Base-by-base conservation (phyloP, 1,139 yeast genomes). In the Yamadazyma mexicana region DNA sequence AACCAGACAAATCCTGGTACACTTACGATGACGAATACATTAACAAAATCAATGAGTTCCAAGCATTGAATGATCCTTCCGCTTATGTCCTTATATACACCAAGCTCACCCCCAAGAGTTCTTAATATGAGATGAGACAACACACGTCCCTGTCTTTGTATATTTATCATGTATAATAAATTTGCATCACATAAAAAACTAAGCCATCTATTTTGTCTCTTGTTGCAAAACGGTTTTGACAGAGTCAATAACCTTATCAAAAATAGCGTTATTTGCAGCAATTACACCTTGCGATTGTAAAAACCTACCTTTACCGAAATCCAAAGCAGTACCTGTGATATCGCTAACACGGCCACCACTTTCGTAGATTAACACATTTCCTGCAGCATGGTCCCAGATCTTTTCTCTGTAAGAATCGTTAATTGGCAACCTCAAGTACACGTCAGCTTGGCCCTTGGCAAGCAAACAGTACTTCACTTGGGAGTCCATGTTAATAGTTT, bases 301-400 rank as follows among this genome's bases (percentile, higher is more conserved):
- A 30, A 80, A 78, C 57, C 97, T 80, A 4, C 98, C 98, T 33
- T 73, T 69, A n/a, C 96, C 91, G 54, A 92, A 94, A 56, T 92
- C 81, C 47, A 92, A 75, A n/a, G 62, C 62, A 26, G 71, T 69
- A 9, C 97, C 95, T 41, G 76, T 60, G 56, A 91, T 79, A 58
- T 92, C 98, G 11, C 94, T 81, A 20, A 92, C 98, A 39, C 69
- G 62, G 7, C 98, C 98, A 34, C 98, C 98, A 51, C 95, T 87
- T 62, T 94, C 98, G 27, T 78, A 73, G 32, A 94, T 81, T 48
- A 92, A 75, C 10, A 91, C 72, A 52, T 86, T 84, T 5, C 98
- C 99, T 2, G 97, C 95, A 17, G 98, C 98, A 60, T 92, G 99
- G 62, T 92, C 99, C 98, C 98, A 92, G 45, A 92, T 89, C 65